Percentiles rank a stretch among this genome's conserved stretches.
Evolutionary conservation across 2,329 filamentous ascomycete genomes (phyloP).

Genomic region (Aspergillus sojae): DNA sequence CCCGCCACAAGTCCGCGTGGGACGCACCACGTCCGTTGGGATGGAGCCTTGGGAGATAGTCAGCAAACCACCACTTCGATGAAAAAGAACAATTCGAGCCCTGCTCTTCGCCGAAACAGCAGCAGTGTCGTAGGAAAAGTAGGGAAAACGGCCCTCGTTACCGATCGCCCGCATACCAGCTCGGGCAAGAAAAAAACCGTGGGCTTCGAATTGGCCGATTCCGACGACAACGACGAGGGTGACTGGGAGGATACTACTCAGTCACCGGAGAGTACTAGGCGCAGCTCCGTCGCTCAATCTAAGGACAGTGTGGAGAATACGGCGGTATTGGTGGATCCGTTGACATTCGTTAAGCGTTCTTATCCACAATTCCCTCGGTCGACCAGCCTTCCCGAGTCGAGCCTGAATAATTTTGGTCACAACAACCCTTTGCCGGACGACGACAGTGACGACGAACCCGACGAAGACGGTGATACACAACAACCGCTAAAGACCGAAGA

Average conservation of each 20-base stretch:
- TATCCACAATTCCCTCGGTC: slow-evolving; percentile 43
- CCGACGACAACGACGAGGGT: slow-evolving; percentile 48
- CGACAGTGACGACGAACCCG: slow-evolving; percentile 24
- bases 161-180: slow-evolving; percentile 36
- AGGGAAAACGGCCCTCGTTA: slow-evolving; percentile 43
- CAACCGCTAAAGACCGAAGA: slow-evolving; percentile 23
- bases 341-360: slow-evolving; percentile 45
- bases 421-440: slow-evolving; percentile 22
- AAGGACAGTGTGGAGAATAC: slow-evolving; percentile 38
- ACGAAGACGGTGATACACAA: slow-evolving; percentile 16
- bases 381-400: slow-evolving; percentile 42
- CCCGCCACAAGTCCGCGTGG: slow-evolving; percentile 46
- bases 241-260: slow-evolving; percentile 52
- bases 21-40: slow-evolving; percentile 44
- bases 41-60: slow-evolving; percentile 40
- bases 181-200: slow-evolving; percentile 49
- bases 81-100: slow-evolving; percentile 51
- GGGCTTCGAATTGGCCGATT: slow-evolving; percentile 49
- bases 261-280: slow-evolving; percentile 50
- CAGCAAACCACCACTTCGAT: slow-evolving; percentile 40
- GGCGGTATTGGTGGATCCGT: slow-evolving; percentile 40
- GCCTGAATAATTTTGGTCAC: slow-evolving; percentile 35
- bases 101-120: slow-evolving; percentile 42
- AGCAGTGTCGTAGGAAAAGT: slow-evolving; percentile 43
- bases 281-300: slow-evolving; percentile 45